Percentiles rank a stretch among this genome's conserved stretches.
These are phyloP conservation scores for Atkinsonella texensis DNA, from an alignment of 2,329 filamentous ascomycete genomes.

Conservation along the genomic window DNA sequence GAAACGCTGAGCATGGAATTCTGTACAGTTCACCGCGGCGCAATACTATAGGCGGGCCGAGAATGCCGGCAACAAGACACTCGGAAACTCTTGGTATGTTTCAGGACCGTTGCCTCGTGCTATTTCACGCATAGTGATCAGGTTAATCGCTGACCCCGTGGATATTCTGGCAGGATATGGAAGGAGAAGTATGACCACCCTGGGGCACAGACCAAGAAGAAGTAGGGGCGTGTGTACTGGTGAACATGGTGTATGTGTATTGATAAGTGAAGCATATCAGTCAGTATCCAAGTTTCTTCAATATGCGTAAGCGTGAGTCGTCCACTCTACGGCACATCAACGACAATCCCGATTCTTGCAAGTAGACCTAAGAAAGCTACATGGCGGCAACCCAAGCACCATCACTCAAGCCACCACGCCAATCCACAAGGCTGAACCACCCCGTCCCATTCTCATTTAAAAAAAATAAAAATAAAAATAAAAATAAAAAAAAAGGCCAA, in stretches of 20 bases:
- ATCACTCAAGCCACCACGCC: too few species aligned
- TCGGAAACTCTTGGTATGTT: constrained; percentile 91
- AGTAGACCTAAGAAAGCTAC: too few species aligned
- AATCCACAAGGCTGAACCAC: too few species aligned
- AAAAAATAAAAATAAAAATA: too few species aligned
- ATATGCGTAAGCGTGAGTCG: too few species aligned
- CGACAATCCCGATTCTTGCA: too few species aligned
- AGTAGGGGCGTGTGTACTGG: constrained; percentile 9
- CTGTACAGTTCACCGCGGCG: constrained; percentile 57
- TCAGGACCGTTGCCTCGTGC: constrained; percentile 7
- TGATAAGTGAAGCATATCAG: not conserved
- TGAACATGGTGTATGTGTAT: not conserved
- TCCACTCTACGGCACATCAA: too few species aligned
- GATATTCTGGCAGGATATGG: constrained; percentile 62
- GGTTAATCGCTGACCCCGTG: constrained; percentile 2
- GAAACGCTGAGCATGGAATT: constrained; percentile 32
- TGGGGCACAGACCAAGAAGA: constrained; percentile 29
- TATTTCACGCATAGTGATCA: not conserved
- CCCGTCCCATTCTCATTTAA: too few species aligned
- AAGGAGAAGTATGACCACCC: constrained; percentile 82
- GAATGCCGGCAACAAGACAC: constrained; percentile 72
- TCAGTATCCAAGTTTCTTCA: not conserved
- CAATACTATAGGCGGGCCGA: constrained; percentile 90
- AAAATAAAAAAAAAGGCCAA: too few species aligned
- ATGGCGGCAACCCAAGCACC: too few species aligned